phyloP scores from a whole-genome alignment of 108 stramenopile species.

The Schizochytrium sp. region DNA sequence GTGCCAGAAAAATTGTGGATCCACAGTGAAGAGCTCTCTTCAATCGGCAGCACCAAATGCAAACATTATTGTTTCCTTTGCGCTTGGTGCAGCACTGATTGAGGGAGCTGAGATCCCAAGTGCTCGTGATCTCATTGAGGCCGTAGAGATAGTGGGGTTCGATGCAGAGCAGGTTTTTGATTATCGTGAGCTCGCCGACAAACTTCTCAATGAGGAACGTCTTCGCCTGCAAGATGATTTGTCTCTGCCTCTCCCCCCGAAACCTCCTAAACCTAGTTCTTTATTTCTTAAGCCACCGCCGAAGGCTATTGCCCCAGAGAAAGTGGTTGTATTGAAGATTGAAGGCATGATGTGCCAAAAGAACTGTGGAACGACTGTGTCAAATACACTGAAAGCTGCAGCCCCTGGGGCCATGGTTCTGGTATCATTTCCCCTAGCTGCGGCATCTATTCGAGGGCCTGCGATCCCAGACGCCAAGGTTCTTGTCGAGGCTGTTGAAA shows the following conservation, averaged over 20 bases:
- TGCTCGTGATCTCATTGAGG: not conserved
- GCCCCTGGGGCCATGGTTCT: conserved; percentile 45
- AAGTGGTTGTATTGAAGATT: conserved; percentile 72
- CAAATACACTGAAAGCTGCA: conserved; percentile 62
- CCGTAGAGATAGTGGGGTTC: conserved; percentile 51
- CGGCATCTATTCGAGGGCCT: conserved; percentile 50
- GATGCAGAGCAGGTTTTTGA: not conserved
- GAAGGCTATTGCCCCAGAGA: no score
- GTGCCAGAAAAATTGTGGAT: conserved; percentile 91
- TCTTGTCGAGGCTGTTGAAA: conserved; percentile 46
- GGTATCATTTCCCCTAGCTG: conserved; percentile 66
- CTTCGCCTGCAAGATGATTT: no score
- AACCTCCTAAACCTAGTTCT: no score
- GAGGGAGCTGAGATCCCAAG: not conserved
- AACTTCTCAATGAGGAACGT: no score
- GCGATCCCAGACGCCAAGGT: conserved; percentile 53
- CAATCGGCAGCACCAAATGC: conserved; percentile 3
- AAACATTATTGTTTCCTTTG: conserved; percentile 63
- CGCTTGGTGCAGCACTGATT: conserved; percentile 63
- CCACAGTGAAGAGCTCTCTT: conserved; percentile 67
- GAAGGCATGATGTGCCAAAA: conserved; percentile 95
- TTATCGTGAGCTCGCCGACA: no score
- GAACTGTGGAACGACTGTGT: conserved; percentile 81
- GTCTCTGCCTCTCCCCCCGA: no score
- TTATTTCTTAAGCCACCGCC: no score